Evolutionary conservation across 129 eudicot genomes (phyloP).

Genomic region (Tagetes patula): DNA sequence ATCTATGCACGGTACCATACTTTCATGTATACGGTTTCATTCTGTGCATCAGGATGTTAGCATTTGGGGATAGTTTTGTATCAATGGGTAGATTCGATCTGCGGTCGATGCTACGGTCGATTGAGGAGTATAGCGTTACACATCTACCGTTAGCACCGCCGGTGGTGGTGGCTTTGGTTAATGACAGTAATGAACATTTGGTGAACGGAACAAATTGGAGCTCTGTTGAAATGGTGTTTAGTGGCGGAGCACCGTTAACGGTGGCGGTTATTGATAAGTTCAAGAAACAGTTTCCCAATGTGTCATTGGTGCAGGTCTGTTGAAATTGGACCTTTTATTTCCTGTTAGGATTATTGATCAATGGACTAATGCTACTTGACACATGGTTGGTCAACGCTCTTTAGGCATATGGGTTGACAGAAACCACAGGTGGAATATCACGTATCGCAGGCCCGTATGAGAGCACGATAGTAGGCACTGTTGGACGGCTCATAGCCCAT

Average conservation of each 20-base stretch:
- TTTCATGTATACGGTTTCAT: conserved; percentile 60
- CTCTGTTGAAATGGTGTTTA: conserved; percentile 39
- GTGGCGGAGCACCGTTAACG: conserved; percentile 59
- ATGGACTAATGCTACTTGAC: conserved; percentile 4
- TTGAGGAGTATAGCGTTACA: conserved; percentile 50
- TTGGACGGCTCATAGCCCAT: conserved; percentile 44
- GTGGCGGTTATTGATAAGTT: conserved; percentile 41
- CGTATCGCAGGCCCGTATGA: conserved; percentile 40
- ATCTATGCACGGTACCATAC: conserved; percentile 51
- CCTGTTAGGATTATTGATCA: neutral
- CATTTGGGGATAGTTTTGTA: conserved; percentile 47
- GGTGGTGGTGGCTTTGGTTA: conserved; percentile 48
- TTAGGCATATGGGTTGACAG: conserved; percentile 69
- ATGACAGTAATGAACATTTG: conserved; percentile 10
- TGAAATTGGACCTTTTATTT: neutral
- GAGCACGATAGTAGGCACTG: conserved; percentile 38
- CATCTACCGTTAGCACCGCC: conserved; percentile 62
- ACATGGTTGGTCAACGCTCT: conserved; percentile 1
- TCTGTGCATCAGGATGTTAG: conserved; percentile 33
- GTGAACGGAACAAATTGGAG: conserved; percentile 31
- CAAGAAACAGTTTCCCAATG: conserved; percentile 34
- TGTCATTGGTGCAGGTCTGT: conserved; percentile 48
- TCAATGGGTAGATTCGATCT: conserved; percentile 35
- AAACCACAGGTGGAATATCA: conserved; percentile 49
- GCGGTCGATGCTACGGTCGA: conserved; percentile 35